phyloP scores from a whole-genome alignment of 2,329 filamentous ascomycete species.

The Neoscytalidium dimidiatum region DNA sequence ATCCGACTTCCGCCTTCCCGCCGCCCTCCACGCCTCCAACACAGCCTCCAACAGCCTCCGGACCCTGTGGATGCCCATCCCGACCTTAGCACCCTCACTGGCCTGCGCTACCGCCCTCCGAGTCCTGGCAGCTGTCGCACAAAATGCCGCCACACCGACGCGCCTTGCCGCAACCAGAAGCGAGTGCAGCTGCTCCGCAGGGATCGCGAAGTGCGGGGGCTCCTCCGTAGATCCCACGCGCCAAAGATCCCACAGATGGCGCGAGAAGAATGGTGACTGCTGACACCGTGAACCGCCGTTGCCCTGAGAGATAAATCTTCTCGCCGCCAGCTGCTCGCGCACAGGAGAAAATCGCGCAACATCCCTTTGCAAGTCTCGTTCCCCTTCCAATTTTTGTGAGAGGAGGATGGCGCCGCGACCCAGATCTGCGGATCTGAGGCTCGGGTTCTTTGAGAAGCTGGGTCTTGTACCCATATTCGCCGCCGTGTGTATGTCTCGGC shows the following conservation, averaged over 20 bases:
- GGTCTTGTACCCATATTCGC: slow-evolving; percentile 1
- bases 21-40: not conserved
- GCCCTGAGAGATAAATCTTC: not conserved
- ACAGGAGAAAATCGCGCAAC: not conserved
- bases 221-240: not conserved
- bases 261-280: not conserved
- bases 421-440: not conserved
- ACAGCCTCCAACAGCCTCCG: not conserved
- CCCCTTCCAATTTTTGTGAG: not conserved
- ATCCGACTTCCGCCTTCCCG: too few species aligned
- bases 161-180: not conserved
- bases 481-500: not conserved
- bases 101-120: not conserved
- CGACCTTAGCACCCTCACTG: not conserved
- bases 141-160: not conserved
- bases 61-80: not conserved
- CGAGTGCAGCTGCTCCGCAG: not conserved
- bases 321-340: not conserved
- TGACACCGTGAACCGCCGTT: not conserved
- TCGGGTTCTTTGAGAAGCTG: slow-evolving; percentile 10
- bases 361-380: too few species aligned
- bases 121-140: not conserved
- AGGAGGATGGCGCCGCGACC: slow-evolving; percentile 4
- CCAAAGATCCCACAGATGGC: not conserved
- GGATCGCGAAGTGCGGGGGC: slow-evolving; percentile 4